These are phyloP conservation scores for Gossypium sturtianum DNA, from an alignment of 345 rosid species.

Conservation along the genomic window DNA sequence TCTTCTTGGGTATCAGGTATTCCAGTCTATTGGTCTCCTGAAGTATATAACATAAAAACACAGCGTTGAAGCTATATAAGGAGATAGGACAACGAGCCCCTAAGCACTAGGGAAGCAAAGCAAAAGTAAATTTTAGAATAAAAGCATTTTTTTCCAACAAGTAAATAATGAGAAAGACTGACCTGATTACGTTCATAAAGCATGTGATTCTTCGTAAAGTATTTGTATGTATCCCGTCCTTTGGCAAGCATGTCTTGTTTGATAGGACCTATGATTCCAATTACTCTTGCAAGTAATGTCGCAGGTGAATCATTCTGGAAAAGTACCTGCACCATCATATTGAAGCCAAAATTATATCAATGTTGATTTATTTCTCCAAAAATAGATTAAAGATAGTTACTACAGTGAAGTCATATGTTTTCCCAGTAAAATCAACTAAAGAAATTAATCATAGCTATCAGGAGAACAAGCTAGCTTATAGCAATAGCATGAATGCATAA, in stretches of 20 bases:
- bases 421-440: background rate
- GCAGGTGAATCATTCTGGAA: conserved; percentile 99
- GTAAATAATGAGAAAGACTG: background rate
- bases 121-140: background rate
- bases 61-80: too few species aligned
- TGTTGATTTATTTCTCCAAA: background rate
- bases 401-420: background rate
- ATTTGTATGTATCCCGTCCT: conserved; percentile 92
- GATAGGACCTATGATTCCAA: conserved; percentile 76
- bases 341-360: background rate
- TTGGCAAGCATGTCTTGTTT: conserved; percentile 80
- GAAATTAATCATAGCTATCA: too few species aligned
- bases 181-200: conserved; percentile 97
- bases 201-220: conserved; percentile 88
- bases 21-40: conserved; percentile 88
- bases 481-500: background rate
- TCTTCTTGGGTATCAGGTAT: conserved; percentile 81
- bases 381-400: background rate
- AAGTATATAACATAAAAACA: conserved; percentile 8
- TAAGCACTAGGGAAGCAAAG: background rate
- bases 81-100: background rate
- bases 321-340: conserved; percentile 55
- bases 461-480: too few species aligned
- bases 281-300: conserved; percentile 84
- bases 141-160: background rate